A percentile compares a stretch with the other conserved stretches of the same genome.
Conservation (phyloP, 2,329 filamentous ascomycete genomes). For the Botrytis sinoallii region DNA sequence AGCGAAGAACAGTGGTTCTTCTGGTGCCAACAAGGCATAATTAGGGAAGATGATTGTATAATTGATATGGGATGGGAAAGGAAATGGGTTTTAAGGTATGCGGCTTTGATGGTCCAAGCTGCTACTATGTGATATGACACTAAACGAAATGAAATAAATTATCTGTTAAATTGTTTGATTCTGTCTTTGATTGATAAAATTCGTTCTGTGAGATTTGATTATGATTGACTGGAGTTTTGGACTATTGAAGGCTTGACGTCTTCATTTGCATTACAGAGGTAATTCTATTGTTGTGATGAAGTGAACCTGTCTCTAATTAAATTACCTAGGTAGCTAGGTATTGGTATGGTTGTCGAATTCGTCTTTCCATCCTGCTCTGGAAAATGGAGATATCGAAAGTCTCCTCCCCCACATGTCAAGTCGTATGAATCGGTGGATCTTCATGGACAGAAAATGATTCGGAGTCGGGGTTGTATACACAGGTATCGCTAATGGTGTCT, state of each 20-base stretch:
- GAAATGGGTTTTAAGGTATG: not conserved
- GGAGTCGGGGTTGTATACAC: not conserved
- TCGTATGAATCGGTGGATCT: not conserved
- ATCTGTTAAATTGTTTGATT: not conserved
- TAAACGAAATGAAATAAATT: not conserved
- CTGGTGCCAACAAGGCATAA: conserved; percentile 17
- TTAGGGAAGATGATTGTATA: not conserved
- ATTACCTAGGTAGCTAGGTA: too few species aligned
- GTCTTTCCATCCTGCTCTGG: not conserved
- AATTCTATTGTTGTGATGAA: not conserved
- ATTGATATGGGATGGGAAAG: not conserved
- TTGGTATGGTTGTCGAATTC: too few species aligned
- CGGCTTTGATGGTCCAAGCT: not conserved
- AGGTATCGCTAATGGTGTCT: not conserved
- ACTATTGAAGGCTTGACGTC: not conserved
- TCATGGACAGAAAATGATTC: fast-evolving
- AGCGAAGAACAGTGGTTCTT: conserved; percentile 25
- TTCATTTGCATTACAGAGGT: not conserved
- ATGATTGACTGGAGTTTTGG: not conserved
- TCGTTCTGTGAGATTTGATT: not conserved
- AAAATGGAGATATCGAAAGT: not conserved
- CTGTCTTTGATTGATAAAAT: too few species aligned
- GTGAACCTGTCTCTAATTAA: too few species aligned
- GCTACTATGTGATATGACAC: not conserved
- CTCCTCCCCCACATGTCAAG: not conserved